Base-by-base conservation (phyloP, 495 filamentous ascomycete species). In the Hypoxylon trugodes region DNA sequence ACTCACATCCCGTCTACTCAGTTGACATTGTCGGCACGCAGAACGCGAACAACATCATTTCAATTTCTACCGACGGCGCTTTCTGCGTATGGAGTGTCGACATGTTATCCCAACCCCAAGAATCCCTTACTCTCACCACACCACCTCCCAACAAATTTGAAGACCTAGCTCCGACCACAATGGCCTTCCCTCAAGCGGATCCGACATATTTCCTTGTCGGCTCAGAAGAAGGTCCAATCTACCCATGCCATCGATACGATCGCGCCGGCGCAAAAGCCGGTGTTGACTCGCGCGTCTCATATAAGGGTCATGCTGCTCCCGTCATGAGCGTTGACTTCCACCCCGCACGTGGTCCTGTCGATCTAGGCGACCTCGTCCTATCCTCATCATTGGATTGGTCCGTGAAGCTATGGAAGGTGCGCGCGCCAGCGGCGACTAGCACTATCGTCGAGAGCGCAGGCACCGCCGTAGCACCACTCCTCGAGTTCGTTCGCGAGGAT, bases 21-120 rank as follows among this genome's bases (percentile, higher is more conserved):
- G 87, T 99, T 56, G 92, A 95, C 38, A 93, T 98, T 22, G 90
- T 98, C 35, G 95, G 95, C 60, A 99, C 95, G 4, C 96, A 98
- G 75, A 98, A 99, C 74, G 96, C 96, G 45, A 95, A 97, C 75
- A 98, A 98, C 70, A 96, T 99, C 72, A 87, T 99, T 52, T 96
- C 92, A 15, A 90, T 89, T 71, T 97, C 93, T 2, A 99, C 96
- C 0, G 96, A 99, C 69, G 96, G 96, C 54, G 91, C 94, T 28
- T 90, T 98, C 59, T 98, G 96, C 75, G 89, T 91, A 40, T 99
- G 96, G 96, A 90, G 89, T 13, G 88, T 96, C 8, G 96, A 98
- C 77, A 98, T 98, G 92, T 87, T 99, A 28, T 89, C 92, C 1
- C 89, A 96, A 69, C 96, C 96, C 0, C 92, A 97, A 76, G 96